Evolutionary conservation across 2,329 filamentous ascomycete species (phyloP), one percentile per base, ranked within the genome.

Genomic region (Capronia americana): DNA sequence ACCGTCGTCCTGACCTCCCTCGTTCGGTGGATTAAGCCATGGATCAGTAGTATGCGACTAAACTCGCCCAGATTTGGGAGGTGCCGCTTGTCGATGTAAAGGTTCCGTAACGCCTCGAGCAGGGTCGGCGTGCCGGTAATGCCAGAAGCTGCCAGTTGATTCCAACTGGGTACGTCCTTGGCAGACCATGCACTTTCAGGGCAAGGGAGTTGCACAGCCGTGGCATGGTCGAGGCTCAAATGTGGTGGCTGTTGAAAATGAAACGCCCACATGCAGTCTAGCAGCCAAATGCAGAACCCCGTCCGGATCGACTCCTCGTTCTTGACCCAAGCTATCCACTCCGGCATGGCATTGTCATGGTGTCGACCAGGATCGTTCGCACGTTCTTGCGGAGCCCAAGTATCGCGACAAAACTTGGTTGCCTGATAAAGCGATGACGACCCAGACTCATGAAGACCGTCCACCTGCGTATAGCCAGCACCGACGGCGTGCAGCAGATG

Each of bases 271-370:
- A 80, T 80, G 66, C 76, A 80, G 63, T 81, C 80, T 57, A 82
- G 54, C 38, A 81, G 74, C 79, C 80, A 82, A 58, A 81, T 77
- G 57, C 75, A 74, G 66, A 80, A 81, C 1, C 76, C 79, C 20
- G 77, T 79, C 50, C 80, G 75, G 66, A 75, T 74, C 24, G 67
- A 71, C 23, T 72, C 69, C 64, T 82, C 80, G 59, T 76, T 34
- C 32, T 34, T 12, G 32, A 34, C 32, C 32, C 32, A 34, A 34
- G 11, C 11, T 34, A 34, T 34, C 32, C 32, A 34, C 32, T 34
- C 32, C 32, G 32, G 32, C 10, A 34, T 1, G 32, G 32, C 32
- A 34, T 34, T 34, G 32, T 34, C 10, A 34, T 34, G 32, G 32
- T 14, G 10, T 34, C 32, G 32, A 34, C 11, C 32, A 34, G 32